Evolutionary conservation across 331 rosid species (phyloP).

Genomic region (Pyracantha coccinea): DNA sequence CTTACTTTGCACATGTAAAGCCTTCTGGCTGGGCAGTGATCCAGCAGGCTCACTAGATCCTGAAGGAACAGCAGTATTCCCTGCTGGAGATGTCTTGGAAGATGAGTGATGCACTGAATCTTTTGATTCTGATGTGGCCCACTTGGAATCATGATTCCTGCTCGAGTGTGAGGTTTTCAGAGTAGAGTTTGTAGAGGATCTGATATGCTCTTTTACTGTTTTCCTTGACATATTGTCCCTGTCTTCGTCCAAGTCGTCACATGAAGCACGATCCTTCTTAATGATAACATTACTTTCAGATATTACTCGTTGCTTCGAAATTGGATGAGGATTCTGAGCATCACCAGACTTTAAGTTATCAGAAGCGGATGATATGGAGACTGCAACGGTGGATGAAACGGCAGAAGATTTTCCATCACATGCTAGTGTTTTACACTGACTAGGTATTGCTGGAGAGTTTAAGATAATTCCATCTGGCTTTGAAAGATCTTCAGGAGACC

Average conservation of each 20-base stretch:
- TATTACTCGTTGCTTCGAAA: conserved; percentile 33
- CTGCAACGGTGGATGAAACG: conserved; percentile 28
- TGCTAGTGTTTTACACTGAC: conserved; percentile 33
- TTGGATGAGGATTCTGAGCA: conserved; percentile 32
- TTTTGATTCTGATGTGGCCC: conserved; percentile 38
- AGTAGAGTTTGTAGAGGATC: conserved; percentile 39
- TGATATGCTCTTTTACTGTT: conserved; percentile 54
- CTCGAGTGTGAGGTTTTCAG: conserved; percentile 40
- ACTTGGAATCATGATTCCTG: conserved; percentile 67
- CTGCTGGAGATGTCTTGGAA: conserved; percentile 41
- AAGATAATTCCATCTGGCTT: conserved; percentile 31
- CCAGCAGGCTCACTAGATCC: conserved; percentile 45
- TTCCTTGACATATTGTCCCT: conserved; percentile 40
- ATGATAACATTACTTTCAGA: conserved; percentile 35
- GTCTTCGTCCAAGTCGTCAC: conserved; percentile 50
- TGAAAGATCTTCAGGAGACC: conserved; percentile 46
- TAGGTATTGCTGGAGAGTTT: conserved; percentile 21
- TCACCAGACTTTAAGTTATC: conserved; percentile 41
- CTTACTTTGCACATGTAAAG: conserved; percentile 48
- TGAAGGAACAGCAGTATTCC: conserved; percentile 30
- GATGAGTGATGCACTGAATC: conserved; percentile 41
- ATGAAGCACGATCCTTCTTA: conserved; percentile 46
- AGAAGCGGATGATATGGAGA: conserved; percentile 33
- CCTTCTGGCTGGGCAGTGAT: conserved; percentile 48
- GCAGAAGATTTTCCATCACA: conserved; percentile 50